These are phyloP conservation scores for Hericium erinaceus DNA, from an alignment of 768 basidiomycete genomes.

Conservation along the genomic window DNA sequence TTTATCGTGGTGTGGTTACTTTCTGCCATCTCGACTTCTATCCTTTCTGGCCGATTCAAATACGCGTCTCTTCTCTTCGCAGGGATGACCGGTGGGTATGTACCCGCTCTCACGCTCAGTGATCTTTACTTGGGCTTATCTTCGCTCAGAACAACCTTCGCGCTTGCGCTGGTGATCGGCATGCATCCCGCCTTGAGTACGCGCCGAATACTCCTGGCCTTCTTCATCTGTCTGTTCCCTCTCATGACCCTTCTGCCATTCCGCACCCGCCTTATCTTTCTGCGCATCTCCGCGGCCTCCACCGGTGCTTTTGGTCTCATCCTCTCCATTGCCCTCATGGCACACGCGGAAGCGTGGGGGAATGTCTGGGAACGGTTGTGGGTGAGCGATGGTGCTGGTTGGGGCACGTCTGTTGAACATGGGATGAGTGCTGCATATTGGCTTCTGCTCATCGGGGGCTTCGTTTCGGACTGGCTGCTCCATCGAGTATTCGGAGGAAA, in stretches of 20 bases:
- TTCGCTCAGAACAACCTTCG: too few relatives aligned
- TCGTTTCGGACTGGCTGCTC: constrained; percentile 43
- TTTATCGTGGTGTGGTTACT: too few relatives aligned
- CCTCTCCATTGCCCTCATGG: constrained; percentile 46
- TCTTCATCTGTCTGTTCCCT: constrained; percentile 32
- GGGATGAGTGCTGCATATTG: constrained; percentile 48
- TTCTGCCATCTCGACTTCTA: constrained; percentile 12
- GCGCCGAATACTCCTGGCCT: too few relatives aligned
- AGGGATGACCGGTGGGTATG: constrained; percentile 46
- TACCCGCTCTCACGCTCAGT: constrained; percentile 29
- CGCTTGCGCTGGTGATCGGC: too few relatives aligned
- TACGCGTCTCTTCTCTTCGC: constrained; percentile 37
- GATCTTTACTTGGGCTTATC: too few relatives aligned
- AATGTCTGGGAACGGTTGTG: constrained; percentile 40
- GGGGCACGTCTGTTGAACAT: constrained; percentile 37
- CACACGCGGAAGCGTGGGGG: constrained; percentile 41
- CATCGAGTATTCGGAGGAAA: constrained; percentile 42
- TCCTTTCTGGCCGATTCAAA: constrained; percentile 44
- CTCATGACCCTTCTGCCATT: constrained; percentile 26
- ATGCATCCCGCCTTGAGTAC: too few relatives aligned
- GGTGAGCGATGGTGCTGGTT: too few relatives aligned
- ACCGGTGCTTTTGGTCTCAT: constrained; percentile 48
- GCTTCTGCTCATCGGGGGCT: constrained; percentile 38
- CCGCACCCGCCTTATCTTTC: constrained; percentile 31
- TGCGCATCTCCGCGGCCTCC: constrained; percentile 42